Conservation (phyloP, 2,329 filamentous ascomycete genomes). For the Pezicula carpinea region DNA sequence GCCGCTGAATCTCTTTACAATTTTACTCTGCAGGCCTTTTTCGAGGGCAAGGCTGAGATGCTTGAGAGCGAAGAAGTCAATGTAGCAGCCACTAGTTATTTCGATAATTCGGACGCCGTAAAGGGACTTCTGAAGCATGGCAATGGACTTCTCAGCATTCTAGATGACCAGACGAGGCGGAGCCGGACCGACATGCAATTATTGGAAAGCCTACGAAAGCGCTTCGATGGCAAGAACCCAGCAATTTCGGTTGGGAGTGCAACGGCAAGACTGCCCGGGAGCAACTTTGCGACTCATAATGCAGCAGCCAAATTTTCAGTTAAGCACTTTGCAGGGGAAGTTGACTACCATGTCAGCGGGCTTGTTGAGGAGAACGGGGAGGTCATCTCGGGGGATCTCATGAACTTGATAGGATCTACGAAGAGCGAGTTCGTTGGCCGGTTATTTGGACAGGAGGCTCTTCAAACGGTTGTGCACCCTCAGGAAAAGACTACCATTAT, state of each 20-base stretch:
- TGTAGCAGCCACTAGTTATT: slow-evolving; percentile 90
- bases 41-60: slow-evolving; percentile 88
- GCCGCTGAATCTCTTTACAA: slow-evolving; percentile 91
- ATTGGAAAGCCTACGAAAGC: slow-evolving; percentile 83
- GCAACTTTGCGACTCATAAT: slow-evolving; percentile 85
- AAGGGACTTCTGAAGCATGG: slow-evolving; percentile 86
- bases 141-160: slow-evolving; percentile 87
- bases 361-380: slow-evolving; percentile 95
- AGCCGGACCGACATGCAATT: slow-evolving; percentile 86
- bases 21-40: slow-evolving; percentile 90
- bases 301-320: slow-evolving; percentile 78
- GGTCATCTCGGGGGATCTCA: slow-evolving; percentile 89
- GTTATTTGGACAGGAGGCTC: slow-evolving; percentile 91
- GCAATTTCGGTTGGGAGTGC: slow-evolving; percentile 76
- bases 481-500: slow-evolving; percentile 87
- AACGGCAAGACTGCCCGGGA: slow-evolving; percentile 74
- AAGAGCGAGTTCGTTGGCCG: slow-evolving; percentile 85
- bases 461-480: slow-evolving; percentile 91
- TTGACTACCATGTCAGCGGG: slow-evolving; percentile 85
- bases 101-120: slow-evolving; percentile 94
- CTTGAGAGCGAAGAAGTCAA: slow-evolving; percentile 90
- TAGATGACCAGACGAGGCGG: slow-evolving; percentile 92
- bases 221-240: slow-evolving; percentile 91
- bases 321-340: slow-evolving; percentile 92
- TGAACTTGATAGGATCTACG: slow-evolving; percentile 86